Base-by-base conservation (phyloP, 306 rosid species). In the Prunus padus region DNA sequence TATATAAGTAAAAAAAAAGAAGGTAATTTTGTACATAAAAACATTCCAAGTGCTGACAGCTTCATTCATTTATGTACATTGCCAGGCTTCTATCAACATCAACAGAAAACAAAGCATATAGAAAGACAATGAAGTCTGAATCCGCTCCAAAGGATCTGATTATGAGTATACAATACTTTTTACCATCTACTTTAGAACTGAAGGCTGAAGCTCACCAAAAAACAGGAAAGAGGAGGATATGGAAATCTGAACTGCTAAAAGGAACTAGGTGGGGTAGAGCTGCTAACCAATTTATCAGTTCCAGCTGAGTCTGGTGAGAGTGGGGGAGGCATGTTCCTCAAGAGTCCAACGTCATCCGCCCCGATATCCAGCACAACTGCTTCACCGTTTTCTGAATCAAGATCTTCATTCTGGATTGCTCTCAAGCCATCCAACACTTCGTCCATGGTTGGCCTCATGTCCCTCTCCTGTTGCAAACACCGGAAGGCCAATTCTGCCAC, bases 401-500 rank as follows among this genome's bases (percentile, higher is more conserved):
- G 54, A 22, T 84, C 84, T 68, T 82, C 84, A 11, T 79, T 84
- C 84, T 86, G 61, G 74, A 95, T 89, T 67, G 76, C 89, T 81
- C 62, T 87, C 77, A 95, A 82, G 18, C 56, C 75, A 57, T 81
- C 80, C 52, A 89, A 18, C 66, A 89, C 96, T 82, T 95, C 98
- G 3, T 85, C 84, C 97, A 95, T 95, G 63, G 91, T 55, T 2
- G 98, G 98, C 77, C 98, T 89, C 92, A 88, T 67, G 2, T 95
- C 96, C 79, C 79, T 88, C 71, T 92, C 89, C 67, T 83, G 96
- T 81, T 95, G 98, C 82, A 95, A 76, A 75, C 98, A 95, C 57
- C 88, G 89, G 73, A 95, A 90, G 7, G 93, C 98, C 86, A 95
- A 80, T 73, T 86, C 97, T 15, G 91, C 91, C 31, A 92, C 91